Percentiles rank a stretch among this genome's conserved stretches.
Evolutionary conservation across 805 yeast species (phyloP).

Genomic region (Wickerhamiella occidentalis): DNA sequence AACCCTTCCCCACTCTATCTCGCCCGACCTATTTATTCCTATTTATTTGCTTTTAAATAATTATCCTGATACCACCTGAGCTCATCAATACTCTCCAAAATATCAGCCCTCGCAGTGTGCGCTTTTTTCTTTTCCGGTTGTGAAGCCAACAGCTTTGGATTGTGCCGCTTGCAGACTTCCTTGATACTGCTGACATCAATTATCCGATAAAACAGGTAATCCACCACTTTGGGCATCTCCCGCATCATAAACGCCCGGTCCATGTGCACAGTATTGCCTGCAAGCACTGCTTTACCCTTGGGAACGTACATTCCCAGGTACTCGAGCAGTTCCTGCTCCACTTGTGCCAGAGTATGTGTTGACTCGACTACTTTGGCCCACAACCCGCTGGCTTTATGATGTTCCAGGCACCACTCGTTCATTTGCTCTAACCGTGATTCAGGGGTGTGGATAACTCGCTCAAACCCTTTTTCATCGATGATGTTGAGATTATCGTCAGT

Average conservation of each 20-base stretch:
- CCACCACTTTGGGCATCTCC: slow-evolving; percentile 63
- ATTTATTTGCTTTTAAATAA: slow-evolving; percentile 31
- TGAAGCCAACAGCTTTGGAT: slow-evolving; percentile 43
- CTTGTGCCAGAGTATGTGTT: slow-evolving; percentile 42
- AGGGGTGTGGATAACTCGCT: slow-evolving; percentile 65
- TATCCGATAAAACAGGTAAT: slow-evolving; percentile 57
- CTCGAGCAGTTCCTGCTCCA: slow-evolving; percentile 49
- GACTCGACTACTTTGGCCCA: slow-evolving; percentile 55
- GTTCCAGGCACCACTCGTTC: slow-evolving; percentile 80
- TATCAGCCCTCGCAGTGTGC: slow-evolving; percentile 86
- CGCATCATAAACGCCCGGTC: slow-evolving; percentile 73
- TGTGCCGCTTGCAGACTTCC: slow-evolving; percentile 72
- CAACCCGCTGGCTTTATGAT: slow-evolving; percentile 68
- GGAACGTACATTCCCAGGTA: slow-evolving; percentile 50
- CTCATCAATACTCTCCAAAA: slow-evolving; percentile 77
- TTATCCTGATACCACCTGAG: slow-evolving; percentile 62
- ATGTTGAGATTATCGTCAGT: slow-evolving; percentile 73
- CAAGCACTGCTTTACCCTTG: slow-evolving; percentile 49
- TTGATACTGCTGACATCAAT: slow-evolving; percentile 81
- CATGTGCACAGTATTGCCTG: slow-evolving; percentile 89
- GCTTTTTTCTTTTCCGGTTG: slow-evolving; percentile 53
- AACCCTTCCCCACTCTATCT: too few species aligned
- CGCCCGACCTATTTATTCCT: too few species aligned
- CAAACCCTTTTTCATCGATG: slow-evolving; percentile 59
- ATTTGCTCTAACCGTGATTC: slow-evolving; percentile 50